Evolutionary conservation across 2,329 filamentous ascomycete species (phyloP).

Genomic region (Pyrenophora tritici-repentis): DNA sequence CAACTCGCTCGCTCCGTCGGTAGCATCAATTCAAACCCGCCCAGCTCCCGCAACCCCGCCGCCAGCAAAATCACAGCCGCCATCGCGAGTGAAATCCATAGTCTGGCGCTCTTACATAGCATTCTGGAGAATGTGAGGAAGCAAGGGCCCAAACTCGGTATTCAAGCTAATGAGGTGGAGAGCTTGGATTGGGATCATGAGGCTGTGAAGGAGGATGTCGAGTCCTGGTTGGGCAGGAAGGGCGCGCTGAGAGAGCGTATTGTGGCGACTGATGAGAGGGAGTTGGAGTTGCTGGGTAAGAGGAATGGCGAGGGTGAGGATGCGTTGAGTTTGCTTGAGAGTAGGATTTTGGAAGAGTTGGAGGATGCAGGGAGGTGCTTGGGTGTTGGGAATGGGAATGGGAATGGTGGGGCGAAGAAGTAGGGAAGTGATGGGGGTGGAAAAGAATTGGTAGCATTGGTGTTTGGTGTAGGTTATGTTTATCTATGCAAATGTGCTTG

Average conservation of each 20-base stretch:
- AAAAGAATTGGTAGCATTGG: too few species aligned
- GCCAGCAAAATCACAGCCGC: slow-evolving; percentile 69
- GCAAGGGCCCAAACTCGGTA: slow-evolving; percentile 50
- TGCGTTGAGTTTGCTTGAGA: slow-evolving; percentile 67
- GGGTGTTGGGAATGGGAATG: slow-evolving; percentile 21
- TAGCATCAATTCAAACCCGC: slow-evolving; percentile 65
- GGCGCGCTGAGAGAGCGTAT: slow-evolving; percentile 73
- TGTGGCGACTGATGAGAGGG: slow-evolving; percentile 72
- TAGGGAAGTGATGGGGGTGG: not conserved
- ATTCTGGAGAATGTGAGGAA: slow-evolving; percentile 71
- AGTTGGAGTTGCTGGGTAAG: slow-evolving; percentile 62
- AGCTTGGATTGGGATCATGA: slow-evolving; percentile 75
- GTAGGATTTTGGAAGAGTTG: slow-evolving; percentile 65
- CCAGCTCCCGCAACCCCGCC: slow-evolving; percentile 7
- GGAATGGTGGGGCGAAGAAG: slow-evolving; percentile 7
- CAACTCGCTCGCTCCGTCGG: slow-evolving; percentile 75
- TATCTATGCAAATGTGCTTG: too few species aligned
- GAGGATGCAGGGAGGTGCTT: slow-evolving; percentile 46
- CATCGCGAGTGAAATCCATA: slow-evolving; percentile 77
- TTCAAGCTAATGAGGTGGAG: slow-evolving; percentile 67
- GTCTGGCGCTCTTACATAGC: slow-evolving; percentile 73
- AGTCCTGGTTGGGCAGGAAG: slow-evolving; percentile 76
- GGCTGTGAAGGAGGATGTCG: slow-evolving; percentile 77
- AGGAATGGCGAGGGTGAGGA: slow-evolving; percentile 40
- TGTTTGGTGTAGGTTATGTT: too few species aligned